Evolutionary conservation across 257 asterid species (phyloP).

Genomic region (Thymus quinquecostatus): DNA sequence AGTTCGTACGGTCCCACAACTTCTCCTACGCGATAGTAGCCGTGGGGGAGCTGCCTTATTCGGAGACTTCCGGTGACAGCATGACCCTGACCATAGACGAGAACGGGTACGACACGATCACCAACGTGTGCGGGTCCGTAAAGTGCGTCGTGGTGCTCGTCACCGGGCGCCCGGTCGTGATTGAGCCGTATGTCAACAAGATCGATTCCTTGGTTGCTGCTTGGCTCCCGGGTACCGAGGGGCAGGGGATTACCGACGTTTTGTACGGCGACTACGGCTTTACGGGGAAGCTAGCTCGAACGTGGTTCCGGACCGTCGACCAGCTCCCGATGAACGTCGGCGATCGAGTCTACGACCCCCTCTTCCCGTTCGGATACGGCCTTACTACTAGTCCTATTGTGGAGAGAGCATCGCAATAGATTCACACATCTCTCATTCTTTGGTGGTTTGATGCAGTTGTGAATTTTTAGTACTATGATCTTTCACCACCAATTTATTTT

Average conservation of each 20-base stretch:
- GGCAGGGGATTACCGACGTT: constrained; percentile 61
- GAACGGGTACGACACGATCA: constrained; percentile 47
- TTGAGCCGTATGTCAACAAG: constrained; percentile 51
- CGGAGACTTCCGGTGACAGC: constrained; percentile 56
- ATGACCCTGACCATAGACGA: constrained; percentile 41
- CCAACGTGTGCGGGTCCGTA: constrained; percentile 42
- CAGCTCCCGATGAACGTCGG: constrained; percentile 72
- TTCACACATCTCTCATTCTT: neutral
- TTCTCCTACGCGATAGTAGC: constrained; percentile 60
- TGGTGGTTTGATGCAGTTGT: constrained; percentile 19
- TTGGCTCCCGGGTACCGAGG: constrained; percentile 73
- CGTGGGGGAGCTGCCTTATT: constrained; percentile 66
- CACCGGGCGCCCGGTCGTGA: constrained; percentile 59
- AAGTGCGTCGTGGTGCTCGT: constrained; percentile 56
- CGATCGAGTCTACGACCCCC: constrained; percentile 54
- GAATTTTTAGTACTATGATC: neutral
- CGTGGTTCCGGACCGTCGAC: constrained; percentile 62
- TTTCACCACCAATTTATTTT: neutral
- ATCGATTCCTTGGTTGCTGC: constrained; percentile 64
- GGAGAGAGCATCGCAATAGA: constrained; percentile 32
- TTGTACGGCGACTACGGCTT: constrained; percentile 58
- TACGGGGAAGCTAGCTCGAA: constrained; percentile 55
- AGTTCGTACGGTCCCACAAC: constrained; percentile 41
- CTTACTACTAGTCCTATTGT: constrained; percentile 42
- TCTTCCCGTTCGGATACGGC: constrained; percentile 64